phyloP scores from a whole-genome alignment of 805 yeast species.

The Wickerhamiella nectarea region DNA sequence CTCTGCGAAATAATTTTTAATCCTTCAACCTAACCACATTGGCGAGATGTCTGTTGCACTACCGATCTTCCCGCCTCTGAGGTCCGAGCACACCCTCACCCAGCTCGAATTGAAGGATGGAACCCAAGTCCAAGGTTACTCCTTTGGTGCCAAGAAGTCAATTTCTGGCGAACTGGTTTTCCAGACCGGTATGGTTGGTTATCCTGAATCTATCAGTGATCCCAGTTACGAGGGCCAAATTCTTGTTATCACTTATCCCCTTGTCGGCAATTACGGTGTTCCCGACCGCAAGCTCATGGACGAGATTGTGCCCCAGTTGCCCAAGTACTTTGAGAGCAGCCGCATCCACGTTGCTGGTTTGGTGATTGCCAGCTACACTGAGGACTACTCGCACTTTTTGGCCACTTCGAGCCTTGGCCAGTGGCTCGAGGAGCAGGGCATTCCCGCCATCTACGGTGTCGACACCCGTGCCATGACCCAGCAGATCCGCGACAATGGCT shows the following conservation, averaged over 20 bases:
- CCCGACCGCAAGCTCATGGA: slow-evolving; percentile 74
- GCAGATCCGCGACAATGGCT: slow-evolving; percentile 81
- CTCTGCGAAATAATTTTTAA: neutral
- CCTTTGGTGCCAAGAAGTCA: slow-evolving; percentile 84
- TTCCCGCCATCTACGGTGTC: slow-evolving; percentile 96
- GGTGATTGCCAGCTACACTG: slow-evolving; percentile 93
- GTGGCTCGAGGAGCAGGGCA: slow-evolving; percentile 83
- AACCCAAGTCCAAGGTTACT: slow-evolving; percentile 77
- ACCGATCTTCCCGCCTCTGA: slow-evolving; percentile 86
- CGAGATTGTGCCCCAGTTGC: slow-evolving; percentile 60
- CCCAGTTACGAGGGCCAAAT: slow-evolving; percentile 98
- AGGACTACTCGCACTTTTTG: slow-evolving; percentile 83
- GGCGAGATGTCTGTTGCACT: slow-evolving; percentile 31
- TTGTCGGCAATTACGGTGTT: slow-evolving; percentile 98
- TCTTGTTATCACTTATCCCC: slow-evolving; percentile 86
- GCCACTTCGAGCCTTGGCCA: slow-evolving; percentile 85
- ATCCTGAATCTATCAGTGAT: slow-evolving; percentile 95
- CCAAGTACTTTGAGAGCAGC: slow-evolving; percentile 86
- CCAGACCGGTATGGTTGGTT: slow-evolving; percentile 99
- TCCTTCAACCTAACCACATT: slow-evolving; percentile 5
- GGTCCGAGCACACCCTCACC: slow-evolving; percentile 65
- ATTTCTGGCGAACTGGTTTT: slow-evolving; percentile 96
- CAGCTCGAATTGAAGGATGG: slow-evolving; percentile 86
- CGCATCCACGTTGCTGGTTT: slow-evolving; percentile 93
- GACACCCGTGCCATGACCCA: slow-evolving; percentile 94